Percentiles rank a stretch among this genome's conserved stretches.
Evolutionary conservation across 2,329 filamentous ascomycete genomes (phyloP).

Genomic region (Alternaria sp.): DNA sequence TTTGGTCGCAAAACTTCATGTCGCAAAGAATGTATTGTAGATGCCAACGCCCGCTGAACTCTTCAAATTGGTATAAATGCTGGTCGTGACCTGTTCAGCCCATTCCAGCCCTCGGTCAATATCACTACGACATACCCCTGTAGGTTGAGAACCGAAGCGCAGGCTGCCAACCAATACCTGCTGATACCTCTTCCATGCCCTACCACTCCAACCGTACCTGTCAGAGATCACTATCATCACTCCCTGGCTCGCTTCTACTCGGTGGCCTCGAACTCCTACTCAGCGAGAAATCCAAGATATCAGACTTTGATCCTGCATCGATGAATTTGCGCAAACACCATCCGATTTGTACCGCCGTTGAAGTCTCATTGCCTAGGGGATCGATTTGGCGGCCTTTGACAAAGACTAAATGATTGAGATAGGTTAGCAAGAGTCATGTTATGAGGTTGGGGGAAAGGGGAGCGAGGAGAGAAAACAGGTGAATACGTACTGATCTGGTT

Average conservation of each 20-base stretch:
- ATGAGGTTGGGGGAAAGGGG: neutral
- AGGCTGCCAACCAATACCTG: neutral
- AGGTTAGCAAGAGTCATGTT: neutral
- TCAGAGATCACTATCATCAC: constrained; percentile 45
- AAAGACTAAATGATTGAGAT: constrained; percentile 40
- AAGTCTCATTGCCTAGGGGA: constrained; percentile 52
- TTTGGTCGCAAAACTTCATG: neutral
- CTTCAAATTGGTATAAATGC: constrained; percentile 1
- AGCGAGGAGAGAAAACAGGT: too few species aligned
- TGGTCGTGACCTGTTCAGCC: neutral
- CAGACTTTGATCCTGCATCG: constrained; percentile 53
- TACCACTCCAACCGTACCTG: constrained; percentile 5
- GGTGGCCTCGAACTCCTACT: constrained; percentile 48
- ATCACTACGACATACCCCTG: neutral
- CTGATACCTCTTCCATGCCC: constrained; percentile 1
- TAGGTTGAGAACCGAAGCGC: too few species aligned
- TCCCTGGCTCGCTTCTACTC: constrained; percentile 41
- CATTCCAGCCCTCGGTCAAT: neutral
- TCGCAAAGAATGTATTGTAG: neutral
- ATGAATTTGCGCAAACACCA: constrained; percentile 58
- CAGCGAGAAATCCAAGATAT: constrained; percentile 57
- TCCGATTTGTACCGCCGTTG: constrained; percentile 55
- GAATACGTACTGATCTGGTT: constrained; percentile 51
- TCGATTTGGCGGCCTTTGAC: constrained; percentile 55
- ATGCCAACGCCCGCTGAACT: constrained; percentile 3